Evolutionary conservation across 345 rosid species (phyloP).

Genomic region (Populus tremula): DNA sequence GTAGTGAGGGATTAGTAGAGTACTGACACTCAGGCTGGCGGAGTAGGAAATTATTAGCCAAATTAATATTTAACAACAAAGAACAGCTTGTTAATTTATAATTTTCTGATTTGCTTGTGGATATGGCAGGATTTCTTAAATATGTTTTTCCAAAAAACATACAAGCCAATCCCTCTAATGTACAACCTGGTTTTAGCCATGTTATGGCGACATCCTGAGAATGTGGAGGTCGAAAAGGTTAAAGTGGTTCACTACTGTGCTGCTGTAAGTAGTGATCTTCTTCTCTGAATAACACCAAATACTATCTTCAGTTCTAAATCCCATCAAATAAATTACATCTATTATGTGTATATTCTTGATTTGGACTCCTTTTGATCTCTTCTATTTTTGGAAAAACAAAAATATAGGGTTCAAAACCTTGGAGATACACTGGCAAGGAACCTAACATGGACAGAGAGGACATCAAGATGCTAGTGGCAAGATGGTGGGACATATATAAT

Average conservation of each 20-base stretch:
- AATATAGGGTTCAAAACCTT: conserved; percentile 23
- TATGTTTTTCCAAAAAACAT: conserved; percentile 15
- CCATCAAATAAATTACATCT: neutral
- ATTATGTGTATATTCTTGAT: neutral
- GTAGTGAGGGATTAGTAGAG: too few relatives aligned
- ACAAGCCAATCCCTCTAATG: conserved; percentile 14
- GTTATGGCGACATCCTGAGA: conserved; percentile 23
- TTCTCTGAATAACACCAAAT: neutral
- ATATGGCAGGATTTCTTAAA: conserved; percentile 19
- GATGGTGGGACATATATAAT: conserved; percentile 21
- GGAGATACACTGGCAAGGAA: conserved; percentile 23
- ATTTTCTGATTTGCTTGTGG: neutral
- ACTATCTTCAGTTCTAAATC: neutral
- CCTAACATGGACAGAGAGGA: conserved; percentile 24
- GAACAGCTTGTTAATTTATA: too few relatives aligned
- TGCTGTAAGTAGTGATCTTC: conserved; percentile 9
- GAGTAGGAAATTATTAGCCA: neutral
- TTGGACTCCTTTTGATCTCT: neutral
- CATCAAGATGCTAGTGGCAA: conserved; percentile 16
- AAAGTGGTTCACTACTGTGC: conserved; percentile 24
- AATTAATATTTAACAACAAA: too few relatives aligned
- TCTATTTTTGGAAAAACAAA: neutral
- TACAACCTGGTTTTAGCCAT: conserved; percentile 24
- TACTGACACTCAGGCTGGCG: neutral
- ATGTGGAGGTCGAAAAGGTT: conserved; percentile 11